phyloP scores from a whole-genome alignment of 164 flowering plant genomes.

The Santalum album region DNA sequence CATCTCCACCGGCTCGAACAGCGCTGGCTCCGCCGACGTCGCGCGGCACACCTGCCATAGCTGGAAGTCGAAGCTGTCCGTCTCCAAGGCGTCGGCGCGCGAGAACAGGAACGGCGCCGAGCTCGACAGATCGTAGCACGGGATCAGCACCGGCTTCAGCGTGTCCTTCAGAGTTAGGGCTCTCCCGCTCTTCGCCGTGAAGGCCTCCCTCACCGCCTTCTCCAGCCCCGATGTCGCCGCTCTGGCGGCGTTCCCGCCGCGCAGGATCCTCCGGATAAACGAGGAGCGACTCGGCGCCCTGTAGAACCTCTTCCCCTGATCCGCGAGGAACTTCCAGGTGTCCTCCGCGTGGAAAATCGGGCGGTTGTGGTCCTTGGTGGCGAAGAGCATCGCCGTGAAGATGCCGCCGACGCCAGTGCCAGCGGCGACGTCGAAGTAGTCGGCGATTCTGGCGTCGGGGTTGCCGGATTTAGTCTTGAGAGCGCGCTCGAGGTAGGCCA shows the following conservation, averaged over 20 bases:
- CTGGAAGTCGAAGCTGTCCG: constrained; percentile 71
- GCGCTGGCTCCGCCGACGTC: constrained; percentile 68
- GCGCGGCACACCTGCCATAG: constrained; percentile 92
- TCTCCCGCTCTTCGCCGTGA: constrained; percentile 29
- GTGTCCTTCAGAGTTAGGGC: constrained; percentile 69
- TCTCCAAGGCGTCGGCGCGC: constrained; percentile 84
- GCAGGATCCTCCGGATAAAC: constrained; percentile 25
- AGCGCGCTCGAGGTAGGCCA: constrained; percentile 69
- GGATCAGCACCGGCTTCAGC: constrained; percentile 79
- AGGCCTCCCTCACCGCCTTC: constrained; percentile 50
- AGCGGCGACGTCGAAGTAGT: constrained; percentile 86
- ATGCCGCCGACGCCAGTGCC: constrained; percentile 89
- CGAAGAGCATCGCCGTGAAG: constrained; percentile 86
- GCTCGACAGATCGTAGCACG: constrained; percentile 85
- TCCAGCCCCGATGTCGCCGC: constrained; percentile 38
- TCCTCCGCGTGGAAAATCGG: constrained; percentile 75
- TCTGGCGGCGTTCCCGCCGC: constrained; percentile 13
- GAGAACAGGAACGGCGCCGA: constrained; percentile 90
- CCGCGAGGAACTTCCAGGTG: constrained; percentile 65
- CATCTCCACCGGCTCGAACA: constrained; percentile 59
- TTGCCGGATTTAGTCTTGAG: constrained; percentile 63
- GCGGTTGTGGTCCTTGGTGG: constrained; percentile 32
- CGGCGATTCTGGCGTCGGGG: constrained; percentile 79
- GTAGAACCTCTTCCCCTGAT: constrained; percentile 42
- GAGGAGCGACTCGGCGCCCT: constrained; percentile 11